These are phyloP conservation scores for Xylaria sp. DNA, from an alignment of 2,329 filamentous ascomycete species.

Conservation along the genomic window DNA sequence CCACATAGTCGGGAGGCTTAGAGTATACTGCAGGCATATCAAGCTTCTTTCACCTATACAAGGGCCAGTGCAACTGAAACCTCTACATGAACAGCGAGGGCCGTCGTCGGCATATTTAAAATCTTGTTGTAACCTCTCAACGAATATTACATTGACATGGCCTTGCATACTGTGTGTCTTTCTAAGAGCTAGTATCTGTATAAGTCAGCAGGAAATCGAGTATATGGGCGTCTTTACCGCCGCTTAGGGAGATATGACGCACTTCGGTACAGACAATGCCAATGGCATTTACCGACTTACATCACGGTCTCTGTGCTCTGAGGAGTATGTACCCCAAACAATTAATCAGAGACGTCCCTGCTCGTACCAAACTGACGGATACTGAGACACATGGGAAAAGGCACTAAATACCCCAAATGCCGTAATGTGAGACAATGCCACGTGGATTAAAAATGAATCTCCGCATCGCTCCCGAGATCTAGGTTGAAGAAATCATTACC, in stretches of 20 bases:
- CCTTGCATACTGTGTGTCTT: background rate
- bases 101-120: background rate
- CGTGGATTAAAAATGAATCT: background rate
- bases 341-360: background rate
- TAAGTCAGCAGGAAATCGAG: background rate
- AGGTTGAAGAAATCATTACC: constrained; percentile 10
- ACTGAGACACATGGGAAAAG: background rate
- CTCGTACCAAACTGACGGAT: constrained; percentile 8
- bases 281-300: background rate
- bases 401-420: background rate
- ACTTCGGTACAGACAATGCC: background rate
- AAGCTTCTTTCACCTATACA: background rate
- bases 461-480: background rate
- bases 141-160: background rate
- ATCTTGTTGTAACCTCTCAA: background rate
- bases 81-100: background rate
- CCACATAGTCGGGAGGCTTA: background rate
- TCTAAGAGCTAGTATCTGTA: background rate
- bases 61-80: background rate
- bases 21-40: too few relatives aligned
- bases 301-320: background rate
- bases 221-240: background rate
- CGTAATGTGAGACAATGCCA: constrained; percentile 1
- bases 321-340: background rate
- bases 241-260: background rate